Conservation (phyloP, 179 eudicot species). For the Kewa caespitosa region DNA sequence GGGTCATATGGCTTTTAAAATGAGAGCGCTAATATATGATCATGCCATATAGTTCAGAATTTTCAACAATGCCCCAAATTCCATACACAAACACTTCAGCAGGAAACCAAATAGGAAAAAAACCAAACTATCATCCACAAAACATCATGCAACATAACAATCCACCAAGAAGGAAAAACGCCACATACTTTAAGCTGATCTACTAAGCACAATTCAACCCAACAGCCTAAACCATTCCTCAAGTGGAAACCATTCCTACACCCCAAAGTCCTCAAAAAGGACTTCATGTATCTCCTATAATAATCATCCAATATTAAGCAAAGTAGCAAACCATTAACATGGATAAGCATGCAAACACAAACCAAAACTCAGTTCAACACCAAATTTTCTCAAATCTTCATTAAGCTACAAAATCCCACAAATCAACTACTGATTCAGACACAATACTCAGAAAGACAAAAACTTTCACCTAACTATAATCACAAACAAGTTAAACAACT, state of each 20-base stretch:
- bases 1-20: too few species aligned
- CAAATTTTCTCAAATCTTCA: not conserved
- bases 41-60: too few species aligned
- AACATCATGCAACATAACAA: not conserved
- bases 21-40: too few species aligned
- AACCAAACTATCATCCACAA: not conserved
- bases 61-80: not conserved
- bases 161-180: too few species aligned
- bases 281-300: not conserved
- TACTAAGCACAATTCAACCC: not conserved
- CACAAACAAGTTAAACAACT: not conserved
- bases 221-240: too few species aligned
- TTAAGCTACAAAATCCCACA: not conserved
- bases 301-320: not conserved
- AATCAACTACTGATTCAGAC: not conserved
- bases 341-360: not conserved
- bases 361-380: not conserved
- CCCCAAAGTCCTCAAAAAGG: not conserved
- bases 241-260: too few species aligned
- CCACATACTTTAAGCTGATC: not conserved
- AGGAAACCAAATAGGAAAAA: not conserved
- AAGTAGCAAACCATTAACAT: not conserved
- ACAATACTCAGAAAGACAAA: too few species aligned
- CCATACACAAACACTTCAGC: not conserved
- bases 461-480: too few species aligned